Percentiles rank a stretch among this genome's conserved stretches.
Conservation (phyloP, 2,329 filamentous ascomycete species). For the Drechslera avenae region DNA sequence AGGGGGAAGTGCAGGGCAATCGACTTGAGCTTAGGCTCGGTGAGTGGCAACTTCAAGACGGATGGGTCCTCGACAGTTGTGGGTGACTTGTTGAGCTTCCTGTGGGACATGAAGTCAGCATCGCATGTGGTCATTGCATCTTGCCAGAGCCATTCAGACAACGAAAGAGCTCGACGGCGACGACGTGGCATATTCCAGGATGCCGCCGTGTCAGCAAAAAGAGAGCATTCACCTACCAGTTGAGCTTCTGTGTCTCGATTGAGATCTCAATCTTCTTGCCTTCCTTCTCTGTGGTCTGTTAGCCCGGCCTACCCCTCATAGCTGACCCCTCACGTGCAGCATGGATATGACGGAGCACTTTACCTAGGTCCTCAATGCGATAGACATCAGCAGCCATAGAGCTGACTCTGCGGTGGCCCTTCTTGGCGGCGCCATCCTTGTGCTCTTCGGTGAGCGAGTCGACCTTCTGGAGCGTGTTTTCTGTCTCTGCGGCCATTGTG, state of each 20-base stretch:
- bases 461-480: conserved; percentile 75
- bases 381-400: conserved; percentile 74
- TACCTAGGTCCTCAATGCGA: conserved; percentile 87
- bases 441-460: conserved; percentile 88
- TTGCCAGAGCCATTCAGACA: conserved; percentile 13
- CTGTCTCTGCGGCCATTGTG: conserved; percentile 60
- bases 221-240: conserved; percentile 68
- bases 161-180: conserved; percentile 6
- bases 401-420: conserved; percentile 71
- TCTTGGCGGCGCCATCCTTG: conserved; percentile 66
- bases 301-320: conserved; percentile 41
- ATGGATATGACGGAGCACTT: conserved; percentile 45
- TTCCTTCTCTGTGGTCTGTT: conserved; percentile 67
- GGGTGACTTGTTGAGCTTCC: conserved; percentile 93
- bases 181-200: background rate
- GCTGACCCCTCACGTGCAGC: conserved; percentile 21
- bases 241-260: conserved; percentile 82
- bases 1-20: conserved; percentile 92
- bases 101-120: conserved; percentile 48
- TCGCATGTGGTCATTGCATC: background rate
- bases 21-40: conserved; percentile 84
- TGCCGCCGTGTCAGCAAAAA: background rate
- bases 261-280: conserved; percentile 74
- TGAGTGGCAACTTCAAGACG: conserved; percentile 79
- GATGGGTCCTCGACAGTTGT: conserved; percentile 79